These are phyloP conservation scores for Coemansia sp. DNA, from an alignment of 192 early-diverging fungal genomes.

Conservation along the genomic window DNA sequence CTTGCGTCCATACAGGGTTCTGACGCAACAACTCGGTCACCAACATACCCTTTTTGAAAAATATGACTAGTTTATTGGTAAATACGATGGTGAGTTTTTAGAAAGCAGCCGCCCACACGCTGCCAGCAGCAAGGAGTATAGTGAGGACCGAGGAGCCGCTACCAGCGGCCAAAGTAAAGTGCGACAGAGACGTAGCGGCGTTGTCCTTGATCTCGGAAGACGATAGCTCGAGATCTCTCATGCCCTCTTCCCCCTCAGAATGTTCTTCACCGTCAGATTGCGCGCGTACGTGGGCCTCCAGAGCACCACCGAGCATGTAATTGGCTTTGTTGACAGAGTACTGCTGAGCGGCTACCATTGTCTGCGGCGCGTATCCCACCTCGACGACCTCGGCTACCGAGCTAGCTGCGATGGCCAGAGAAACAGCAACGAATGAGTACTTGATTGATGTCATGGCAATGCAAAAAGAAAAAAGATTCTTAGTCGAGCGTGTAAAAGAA, in stretches of 20 bases:
- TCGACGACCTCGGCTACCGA: slow-evolving; percentile 6
- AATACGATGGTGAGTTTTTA: too few species aligned
- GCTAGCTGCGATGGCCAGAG: neutral
- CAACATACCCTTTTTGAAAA: too few species aligned
- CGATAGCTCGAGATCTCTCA: slow-evolving; percentile 1
- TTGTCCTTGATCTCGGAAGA: slow-evolving; percentile 14
- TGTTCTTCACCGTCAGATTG: slow-evolving; percentile 15
- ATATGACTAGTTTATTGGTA: too few species aligned
- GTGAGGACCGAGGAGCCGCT: too few species aligned
- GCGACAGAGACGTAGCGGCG: slow-evolving; percentile 1
- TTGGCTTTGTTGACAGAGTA: slow-evolving; percentile 24
- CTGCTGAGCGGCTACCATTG: slow-evolving; percentile 33
- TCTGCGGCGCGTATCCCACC: slow-evolving; percentile 45
- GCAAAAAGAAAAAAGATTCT: too few species aligned
- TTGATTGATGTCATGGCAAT: too few species aligned
- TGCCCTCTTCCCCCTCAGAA: too few species aligned
- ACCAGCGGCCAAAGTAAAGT: too few species aligned
- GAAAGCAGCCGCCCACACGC: neutral
- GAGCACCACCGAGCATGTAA: neutral
- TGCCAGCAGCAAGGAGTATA: neutral
- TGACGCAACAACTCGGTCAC: too few species aligned
- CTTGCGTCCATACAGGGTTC: too few species aligned
- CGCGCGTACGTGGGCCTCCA: neutral
- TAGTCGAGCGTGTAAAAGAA: neutral
- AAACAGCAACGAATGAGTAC: neutral